phyloP scores from a whole-genome alignment of 2,329 filamentous ascomycete genomes.

The Penicillium freii region DNA sequence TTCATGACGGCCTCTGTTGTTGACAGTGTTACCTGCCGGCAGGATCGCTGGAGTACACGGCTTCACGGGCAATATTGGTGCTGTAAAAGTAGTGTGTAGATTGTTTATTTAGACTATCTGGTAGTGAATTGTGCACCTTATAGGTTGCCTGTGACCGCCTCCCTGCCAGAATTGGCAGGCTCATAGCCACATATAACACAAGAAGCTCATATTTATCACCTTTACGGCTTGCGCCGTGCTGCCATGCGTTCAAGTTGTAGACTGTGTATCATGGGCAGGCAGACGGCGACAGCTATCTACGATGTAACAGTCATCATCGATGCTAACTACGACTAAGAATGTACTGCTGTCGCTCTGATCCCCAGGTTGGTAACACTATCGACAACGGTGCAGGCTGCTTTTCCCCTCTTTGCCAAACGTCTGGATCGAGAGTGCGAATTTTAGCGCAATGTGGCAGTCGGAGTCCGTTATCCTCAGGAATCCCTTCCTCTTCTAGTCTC shows the following conservation, averaged over 20 bases:
- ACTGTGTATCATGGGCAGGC: neutral
- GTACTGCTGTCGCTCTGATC: conserved; percentile 18
- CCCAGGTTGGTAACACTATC: conserved; percentile 18
- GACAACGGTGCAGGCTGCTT: conserved; percentile 16
- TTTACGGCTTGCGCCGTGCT: neutral
- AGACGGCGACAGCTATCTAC: neutral
- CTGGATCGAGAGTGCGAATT: conserved; percentile 36
- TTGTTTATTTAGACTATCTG: too few species aligned
- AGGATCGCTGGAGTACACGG: too few species aligned
- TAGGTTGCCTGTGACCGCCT: too few species aligned
- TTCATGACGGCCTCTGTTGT: too few species aligned
- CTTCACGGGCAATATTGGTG: too few species aligned
- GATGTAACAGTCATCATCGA: neutral
- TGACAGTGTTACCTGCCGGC: too few species aligned
- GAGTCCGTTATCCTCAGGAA: conserved; percentile 23
- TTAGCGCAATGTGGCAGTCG: conserved; percentile 30
- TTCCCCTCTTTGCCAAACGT: conserved; percentile 20
- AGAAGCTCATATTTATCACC: neutral
- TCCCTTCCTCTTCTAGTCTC: conserved; percentile 7
- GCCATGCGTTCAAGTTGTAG: neutral
- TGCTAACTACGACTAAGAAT: conserved; percentile 14
- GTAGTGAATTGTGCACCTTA: too few species aligned
- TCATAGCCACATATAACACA: neutral
- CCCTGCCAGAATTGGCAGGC: too few species aligned
- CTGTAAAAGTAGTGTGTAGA: too few species aligned